A percentile compares a stretch with the other conserved stretches of the same genome.
Evolutionary conservation across 1,284 basidiomycete genomes (phyloP).

Genomic region (Cryptococcus deneoformans): DNA sequence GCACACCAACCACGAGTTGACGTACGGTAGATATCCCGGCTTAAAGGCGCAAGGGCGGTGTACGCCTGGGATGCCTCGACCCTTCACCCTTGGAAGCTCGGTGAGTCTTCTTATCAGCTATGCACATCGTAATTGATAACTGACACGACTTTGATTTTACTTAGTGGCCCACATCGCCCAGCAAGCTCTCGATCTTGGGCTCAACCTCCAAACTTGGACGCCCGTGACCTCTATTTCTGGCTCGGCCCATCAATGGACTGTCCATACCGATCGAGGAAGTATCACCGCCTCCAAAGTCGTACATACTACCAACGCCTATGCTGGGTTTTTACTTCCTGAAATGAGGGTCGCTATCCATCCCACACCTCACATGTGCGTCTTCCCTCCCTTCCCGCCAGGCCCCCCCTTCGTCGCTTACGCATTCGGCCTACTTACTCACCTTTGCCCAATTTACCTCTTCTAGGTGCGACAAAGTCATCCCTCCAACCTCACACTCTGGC

Average conservation of each 20-base stretch:
- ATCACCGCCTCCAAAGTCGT: conserved; percentile 16
- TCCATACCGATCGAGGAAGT: conserved; percentile 18
- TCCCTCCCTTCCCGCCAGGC: not conserved
- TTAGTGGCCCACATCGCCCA: conserved; percentile 14
- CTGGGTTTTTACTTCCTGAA: conserved; percentile 18
- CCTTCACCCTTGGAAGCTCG: conserved; percentile 25
- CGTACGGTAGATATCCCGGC: conserved; percentile 10
- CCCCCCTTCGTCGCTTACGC: too few species aligned
- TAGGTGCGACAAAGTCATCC: conserved; percentile 19
- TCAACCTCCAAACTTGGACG: conserved; percentile 25
- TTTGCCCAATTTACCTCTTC: not conserved
- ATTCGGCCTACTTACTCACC: not conserved
- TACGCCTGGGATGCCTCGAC: conserved; percentile 23
- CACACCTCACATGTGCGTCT: conserved; percentile 18
- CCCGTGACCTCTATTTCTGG: conserved; percentile 13
- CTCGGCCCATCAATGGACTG: conserved; percentile 12
- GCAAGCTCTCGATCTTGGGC: conserved; percentile 11
- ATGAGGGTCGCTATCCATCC: conserved; percentile 16
- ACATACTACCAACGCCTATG: conserved; percentile 24
- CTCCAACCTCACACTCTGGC: conserved; percentile 17
- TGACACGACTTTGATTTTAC: not conserved
- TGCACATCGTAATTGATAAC: not conserved
- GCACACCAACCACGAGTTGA: not conserved
- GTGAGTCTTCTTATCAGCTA: not conserved
- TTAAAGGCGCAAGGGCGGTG: conserved; percentile 18